Conservation (phyloP, 192 early-diverging fungal genomes). For the Paraglomus brasilianum region DNA sequence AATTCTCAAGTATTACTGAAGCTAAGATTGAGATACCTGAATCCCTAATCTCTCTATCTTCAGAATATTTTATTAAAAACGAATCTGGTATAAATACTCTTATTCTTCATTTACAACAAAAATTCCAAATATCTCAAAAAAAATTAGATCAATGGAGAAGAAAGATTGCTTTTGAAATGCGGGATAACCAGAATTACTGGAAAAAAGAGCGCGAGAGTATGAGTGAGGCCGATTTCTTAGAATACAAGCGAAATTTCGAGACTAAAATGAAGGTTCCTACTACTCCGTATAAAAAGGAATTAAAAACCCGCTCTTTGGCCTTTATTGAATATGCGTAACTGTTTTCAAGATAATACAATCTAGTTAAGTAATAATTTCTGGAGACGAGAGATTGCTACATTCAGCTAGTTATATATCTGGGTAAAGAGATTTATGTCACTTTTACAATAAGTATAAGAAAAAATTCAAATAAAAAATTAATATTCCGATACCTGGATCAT, state of each 20-base stretch:
- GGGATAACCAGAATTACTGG: not conserved
- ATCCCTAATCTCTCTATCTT: too few relatives aligned
- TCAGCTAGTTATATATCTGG: too few relatives aligned
- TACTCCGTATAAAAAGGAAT: constrained; percentile 13
- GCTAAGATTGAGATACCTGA: not conserved
- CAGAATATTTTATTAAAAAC: not conserved
- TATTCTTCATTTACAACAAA: constrained; percentile 7
- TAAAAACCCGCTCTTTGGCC: too few relatives aligned
- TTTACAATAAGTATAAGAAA: too few relatives aligned
- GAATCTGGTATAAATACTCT: constrained; percentile 9
- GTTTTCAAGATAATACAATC: constrained; percentile 4
- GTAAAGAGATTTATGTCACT: too few relatives aligned
- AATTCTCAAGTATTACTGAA: not conserved
- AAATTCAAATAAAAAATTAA: too few relatives aligned
- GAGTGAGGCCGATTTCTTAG: not conserved
- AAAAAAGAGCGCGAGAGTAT: constrained; percentile 13
- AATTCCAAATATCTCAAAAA: not conserved
- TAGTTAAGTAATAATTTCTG: constrained; percentile 15
- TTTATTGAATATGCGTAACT: not conserved
- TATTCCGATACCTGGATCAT: constrained; percentile 18
- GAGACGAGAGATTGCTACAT: too few relatives aligned
- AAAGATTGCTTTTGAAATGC: not conserved
- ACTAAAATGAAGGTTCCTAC: constrained; percentile 4
- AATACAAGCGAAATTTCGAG: not conserved
- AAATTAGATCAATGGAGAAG: not conserved